A percentile compares a stretch with the other conserved stretches of the same genome.
Evolutionary conservation across 2,329 filamentous ascomycete species (phyloP).

Genomic region (Cercospora sesami): DNA sequence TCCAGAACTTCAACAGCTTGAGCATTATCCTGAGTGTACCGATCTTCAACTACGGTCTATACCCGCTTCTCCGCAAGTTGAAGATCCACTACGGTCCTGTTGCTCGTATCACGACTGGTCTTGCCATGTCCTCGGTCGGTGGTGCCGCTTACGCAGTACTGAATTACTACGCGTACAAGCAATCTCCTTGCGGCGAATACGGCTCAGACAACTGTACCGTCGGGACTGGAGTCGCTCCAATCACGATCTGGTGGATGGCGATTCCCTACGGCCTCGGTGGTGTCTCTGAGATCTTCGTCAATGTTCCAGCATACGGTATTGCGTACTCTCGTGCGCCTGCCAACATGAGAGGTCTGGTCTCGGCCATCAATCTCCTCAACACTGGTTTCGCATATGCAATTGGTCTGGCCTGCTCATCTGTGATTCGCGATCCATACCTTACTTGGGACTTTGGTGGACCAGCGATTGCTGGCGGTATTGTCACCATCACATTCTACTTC

Average conservation of each 20-base stretch:
- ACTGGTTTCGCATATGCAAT: constrained; percentile 44
- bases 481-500: constrained; percentile 53
- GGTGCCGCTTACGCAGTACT: constrained; percentile 44
- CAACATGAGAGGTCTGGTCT: constrained; percentile 47
- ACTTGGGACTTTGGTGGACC: constrained; percentile 54
- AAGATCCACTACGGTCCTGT: constrained; percentile 50
- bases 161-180: constrained; percentile 50
- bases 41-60: constrained; percentile 46
- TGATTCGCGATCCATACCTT: constrained; percentile 50
- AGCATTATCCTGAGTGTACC: constrained; percentile 48
- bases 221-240: constrained; percentile 39
- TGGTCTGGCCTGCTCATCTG: constrained; percentile 41
- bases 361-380: constrained; percentile 47
- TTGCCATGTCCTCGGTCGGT: constrained; percentile 51
- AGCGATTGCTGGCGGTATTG: constrained; percentile 50
- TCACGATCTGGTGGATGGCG: constrained; percentile 48
- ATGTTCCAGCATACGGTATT: constrained; percentile 49
- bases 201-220: constrained; percentile 41
- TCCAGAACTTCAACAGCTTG: constrained; percentile 50
- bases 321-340: constrained; percentile 47
- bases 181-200: constrained; percentile 47
- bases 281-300: constrained; percentile 46
- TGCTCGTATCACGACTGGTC: constrained; percentile 51
- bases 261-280: constrained; percentile 42
- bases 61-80: constrained; percentile 46